Evolutionary conservation across 2,329 filamentous ascomycete species (phyloP).

Genomic region (Cytospora piceicola): DNA sequence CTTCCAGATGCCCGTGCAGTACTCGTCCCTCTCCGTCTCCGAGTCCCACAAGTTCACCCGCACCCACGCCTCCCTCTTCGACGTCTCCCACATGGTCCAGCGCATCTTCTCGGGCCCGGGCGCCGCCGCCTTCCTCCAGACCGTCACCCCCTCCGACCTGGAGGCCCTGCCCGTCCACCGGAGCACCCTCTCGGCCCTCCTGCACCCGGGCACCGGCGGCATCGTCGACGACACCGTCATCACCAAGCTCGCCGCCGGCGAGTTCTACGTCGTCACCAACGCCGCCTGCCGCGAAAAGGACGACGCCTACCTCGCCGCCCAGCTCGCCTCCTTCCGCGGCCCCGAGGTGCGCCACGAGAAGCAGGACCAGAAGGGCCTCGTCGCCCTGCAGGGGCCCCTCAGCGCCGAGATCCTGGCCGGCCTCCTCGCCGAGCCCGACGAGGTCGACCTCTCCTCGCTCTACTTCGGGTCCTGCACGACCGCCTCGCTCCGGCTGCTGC

Average conservation of each 20-base stretch:
- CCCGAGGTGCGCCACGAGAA: slow-evolving; percentile 44
- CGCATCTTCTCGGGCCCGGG: slow-evolving; percentile 82
- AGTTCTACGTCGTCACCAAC: slow-evolving; percentile 95
- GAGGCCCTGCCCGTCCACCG: slow-evolving; percentile 65
- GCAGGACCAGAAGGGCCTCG: slow-evolving; percentile 72
- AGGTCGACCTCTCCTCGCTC: slow-evolving; percentile 64
- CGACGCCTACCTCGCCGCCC: slow-evolving; percentile 71
- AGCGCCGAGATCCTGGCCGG: slow-evolving; percentile 70
- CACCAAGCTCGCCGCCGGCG: slow-evolving; percentile 72
- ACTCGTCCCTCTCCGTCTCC: slow-evolving; percentile 73
- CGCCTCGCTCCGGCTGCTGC: slow-evolving; percentile 66
- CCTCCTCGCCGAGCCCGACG: slow-evolving; percentile 59
- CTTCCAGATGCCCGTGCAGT: slow-evolving; percentile 91
- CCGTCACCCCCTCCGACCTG: slow-evolving; percentile 78
- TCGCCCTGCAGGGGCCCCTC: slow-evolving; percentile 88
- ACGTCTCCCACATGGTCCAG: slow-evolving; percentile 96
- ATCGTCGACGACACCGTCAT: slow-evolving; percentile 96
- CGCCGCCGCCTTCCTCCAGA: slow-evolving; percentile 80
- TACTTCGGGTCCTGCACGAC: slow-evolving; percentile 80
- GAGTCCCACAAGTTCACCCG: slow-evolving; percentile 92
- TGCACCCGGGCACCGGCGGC: slow-evolving; percentile 80
- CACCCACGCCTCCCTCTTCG: slow-evolving; percentile 85
- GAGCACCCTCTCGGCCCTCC: slow-evolving; percentile 81
- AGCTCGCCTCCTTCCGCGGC: slow-evolving; percentile 60
- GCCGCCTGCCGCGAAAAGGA: slow-evolving; percentile 92